Base-by-base conservation (phyloP, 2,329 filamentous ascomycete species). In the Penicillium sp. region DNA sequence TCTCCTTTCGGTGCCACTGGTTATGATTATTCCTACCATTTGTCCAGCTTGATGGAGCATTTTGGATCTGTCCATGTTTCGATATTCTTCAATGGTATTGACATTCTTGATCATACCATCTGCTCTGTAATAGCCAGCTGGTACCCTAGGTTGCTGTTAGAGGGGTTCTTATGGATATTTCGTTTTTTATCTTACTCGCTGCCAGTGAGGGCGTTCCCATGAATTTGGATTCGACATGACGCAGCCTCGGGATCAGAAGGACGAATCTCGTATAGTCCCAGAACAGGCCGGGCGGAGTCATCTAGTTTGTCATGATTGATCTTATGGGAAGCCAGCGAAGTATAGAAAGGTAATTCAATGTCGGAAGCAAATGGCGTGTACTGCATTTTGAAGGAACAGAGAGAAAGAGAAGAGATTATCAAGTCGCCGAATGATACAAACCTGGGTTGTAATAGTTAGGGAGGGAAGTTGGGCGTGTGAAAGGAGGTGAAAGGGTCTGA, bases 251-350 rank as follows among this genome's bases (percentile, higher is more conserved):
- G 77, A 64, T 90, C 88, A 40, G 81, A 80, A 11, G 86, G 80
- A 41, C 88, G 88, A 63, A 94, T 86, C 75, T 97, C 91, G 73
- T 99, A 99, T 41, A 96, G 77, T 4, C 94, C 94, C 30, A 96
- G 81, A 3, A 97, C 83, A 57, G 88, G 87, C 42, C 93, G 89
- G 25, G 91, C 89, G 10, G 92, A 96, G 74, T 96, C 93, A 77
- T 97, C 90, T 49, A 99, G 89, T 77, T 92, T 96, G 78, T 97
- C 94, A 82, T 96, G 88, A 73, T 97, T 91, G 71, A 99, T 91
- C 77, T 99, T 99, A 63, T 88, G 89, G 6, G 88, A 86, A 57
- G 95, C 94, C n/a, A 99, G 84, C 5, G 91, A 88, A 43, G 90
- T 88, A 73, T 97, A 99, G 76, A 99, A 99, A 42, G 91, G 90